Conservation (phyloP, 768 basidiomycete species). For the Royoungia palumana region DNA sequence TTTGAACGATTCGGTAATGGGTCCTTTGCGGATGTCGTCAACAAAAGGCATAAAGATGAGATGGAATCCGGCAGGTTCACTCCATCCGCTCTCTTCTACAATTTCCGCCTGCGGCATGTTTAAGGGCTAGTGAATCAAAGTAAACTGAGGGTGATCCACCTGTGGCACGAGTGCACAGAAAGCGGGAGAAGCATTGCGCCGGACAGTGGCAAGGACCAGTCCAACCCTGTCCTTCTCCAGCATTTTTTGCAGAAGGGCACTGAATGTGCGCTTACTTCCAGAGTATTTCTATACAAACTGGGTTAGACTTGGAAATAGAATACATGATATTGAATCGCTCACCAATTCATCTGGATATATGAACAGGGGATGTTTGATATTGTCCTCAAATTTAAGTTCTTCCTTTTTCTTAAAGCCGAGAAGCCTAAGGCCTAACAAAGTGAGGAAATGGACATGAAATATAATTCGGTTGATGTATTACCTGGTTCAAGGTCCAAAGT, state of each 20-base stretch:
- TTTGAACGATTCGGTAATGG: constrained; percentile 60
- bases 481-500: constrained; percentile 78
- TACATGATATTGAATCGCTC: constrained; percentile 13
- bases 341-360: constrained; percentile 92
- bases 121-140: neutral
- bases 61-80: constrained; percentile 88
- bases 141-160: constrained; percentile 37
- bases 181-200: constrained; percentile 68
- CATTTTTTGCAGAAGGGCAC: constrained; percentile 81
- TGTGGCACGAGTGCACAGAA: constrained; percentile 90
- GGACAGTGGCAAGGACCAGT: constrained; percentile 64
- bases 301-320: neutral
- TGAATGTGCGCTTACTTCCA: constrained; percentile 91
- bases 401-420: constrained; percentile 83
- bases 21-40: constrained; percentile 86
- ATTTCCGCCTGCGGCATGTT: constrained; percentile 57
- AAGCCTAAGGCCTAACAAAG: constrained; percentile 69
- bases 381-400: constrained; percentile 80
- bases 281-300: constrained; percentile 56
- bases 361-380: constrained; percentile 87
- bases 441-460: neutral
- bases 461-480: constrained; percentile 27
- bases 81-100: constrained; percentile 65
- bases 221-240: constrained; percentile 78
- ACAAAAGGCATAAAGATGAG: constrained; percentile 91